phyloP scores from a whole-genome alignment of 495 filamentous ascomycete species.

The Margaritispora aquatica region DNA sequence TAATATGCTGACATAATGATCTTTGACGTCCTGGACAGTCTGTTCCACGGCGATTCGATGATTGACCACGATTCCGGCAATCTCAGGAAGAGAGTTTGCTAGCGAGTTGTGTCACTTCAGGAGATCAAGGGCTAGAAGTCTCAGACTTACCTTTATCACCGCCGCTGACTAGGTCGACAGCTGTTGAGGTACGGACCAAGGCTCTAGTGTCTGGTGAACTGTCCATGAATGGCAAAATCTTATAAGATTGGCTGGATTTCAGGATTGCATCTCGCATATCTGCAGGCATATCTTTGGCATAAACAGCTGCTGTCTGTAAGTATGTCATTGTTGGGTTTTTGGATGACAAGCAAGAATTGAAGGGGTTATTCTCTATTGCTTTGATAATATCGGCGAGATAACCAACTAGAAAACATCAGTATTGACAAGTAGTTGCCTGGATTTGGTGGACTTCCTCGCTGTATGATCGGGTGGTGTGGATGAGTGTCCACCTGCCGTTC shows the following conservation, averaged over 20 bases:
- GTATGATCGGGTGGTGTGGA: conserved; percentile 61
- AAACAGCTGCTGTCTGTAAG: conserved; percentile 53
- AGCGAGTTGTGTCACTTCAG: neutral
- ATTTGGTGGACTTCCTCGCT: conserved; percentile 33
- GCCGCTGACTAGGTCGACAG: conserved; percentile 54
- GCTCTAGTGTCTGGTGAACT: conserved; percentile 34
- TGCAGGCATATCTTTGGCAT: conserved; percentile 43
- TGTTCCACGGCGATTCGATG: conserved; percentile 65
- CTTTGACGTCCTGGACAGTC: conserved; percentile 41
- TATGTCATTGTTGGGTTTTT: conserved; percentile 54
- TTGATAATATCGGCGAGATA: conserved; percentile 61
- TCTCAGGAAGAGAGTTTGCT: conserved; percentile 62
- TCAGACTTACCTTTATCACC: conserved; percentile 44
- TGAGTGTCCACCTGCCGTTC: conserved; percentile 59
- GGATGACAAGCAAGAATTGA: conserved; percentile 44
- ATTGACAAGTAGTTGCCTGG: too few relatives aligned
- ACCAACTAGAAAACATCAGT: conserved; percentile 47
- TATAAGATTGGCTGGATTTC: conserved; percentile 17
- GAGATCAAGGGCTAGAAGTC: neutral
- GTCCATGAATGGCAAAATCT: conserved; percentile 27
- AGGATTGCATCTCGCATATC: conserved; percentile 40
- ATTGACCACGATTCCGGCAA: conserved; percentile 52
- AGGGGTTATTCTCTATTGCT: conserved; percentile 55
- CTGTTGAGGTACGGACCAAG: conserved; percentile 47
- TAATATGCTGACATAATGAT: conserved; percentile 44